phyloP scores from a whole-genome alignment of 306 rosid species.

The Inga oerstediana region DNA sequence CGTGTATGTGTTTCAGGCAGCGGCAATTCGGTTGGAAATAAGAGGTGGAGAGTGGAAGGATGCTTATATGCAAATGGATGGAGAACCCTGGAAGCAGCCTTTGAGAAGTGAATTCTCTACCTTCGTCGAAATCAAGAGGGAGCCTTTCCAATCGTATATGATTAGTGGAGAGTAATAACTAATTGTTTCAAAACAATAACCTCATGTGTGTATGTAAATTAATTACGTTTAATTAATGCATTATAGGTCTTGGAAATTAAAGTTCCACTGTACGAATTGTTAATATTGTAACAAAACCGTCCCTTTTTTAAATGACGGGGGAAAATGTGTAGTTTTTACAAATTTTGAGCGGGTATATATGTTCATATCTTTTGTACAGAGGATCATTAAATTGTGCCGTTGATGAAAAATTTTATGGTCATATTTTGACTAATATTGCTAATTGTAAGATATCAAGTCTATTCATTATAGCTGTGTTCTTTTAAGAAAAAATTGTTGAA shows the following conservation, averaged over 20 bases:
- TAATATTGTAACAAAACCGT: conserved; percentile 2
- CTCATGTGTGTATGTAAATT: background rate
- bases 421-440: background rate
- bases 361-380: background rate
- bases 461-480: too few relatives aligned
- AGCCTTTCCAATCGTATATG: conserved; percentile 77
- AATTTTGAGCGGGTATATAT: background rate
- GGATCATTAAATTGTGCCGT: background rate
- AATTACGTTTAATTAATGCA: background rate
- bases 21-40: conserved; percentile 84
- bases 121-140: conserved; percentile 85
- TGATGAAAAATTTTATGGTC: background rate
- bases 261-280: conserved; percentile 8
- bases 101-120: conserved; percentile 69
- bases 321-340: background rate
- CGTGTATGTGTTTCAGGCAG: conserved; percentile 58
- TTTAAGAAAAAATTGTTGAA: too few relatives aligned
- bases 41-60: conserved; percentile 95
- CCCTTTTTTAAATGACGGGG: background rate
- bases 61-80: conserved; percentile 90
- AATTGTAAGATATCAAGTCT: too few relatives aligned
- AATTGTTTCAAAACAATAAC: background rate
- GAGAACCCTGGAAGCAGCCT: conserved; percentile 99
- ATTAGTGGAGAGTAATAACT: conserved; percentile 59
- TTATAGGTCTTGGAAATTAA: conserved; percentile 3